These are phyloP conservation scores for Coffea canephora DNA, from an alignment of 257 asterid species.

Conservation along the genomic window DNA sequence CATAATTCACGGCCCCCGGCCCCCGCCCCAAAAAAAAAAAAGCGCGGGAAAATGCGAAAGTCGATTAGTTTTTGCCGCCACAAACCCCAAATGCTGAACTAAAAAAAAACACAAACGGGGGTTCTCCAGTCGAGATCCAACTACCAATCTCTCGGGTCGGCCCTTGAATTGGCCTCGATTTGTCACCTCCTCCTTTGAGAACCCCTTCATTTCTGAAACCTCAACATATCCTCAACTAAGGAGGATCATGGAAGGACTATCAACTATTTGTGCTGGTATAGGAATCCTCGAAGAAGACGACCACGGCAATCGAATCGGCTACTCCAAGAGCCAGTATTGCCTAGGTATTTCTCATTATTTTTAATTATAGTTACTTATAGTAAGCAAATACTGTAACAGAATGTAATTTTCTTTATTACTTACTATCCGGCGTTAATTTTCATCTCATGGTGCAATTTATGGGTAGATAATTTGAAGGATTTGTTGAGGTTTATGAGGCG, in stretches of 20 bases:
- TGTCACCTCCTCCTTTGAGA: not conserved
- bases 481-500: constrained; percentile 84
- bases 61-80: not conserved
- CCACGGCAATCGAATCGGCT: constrained; percentile 55
- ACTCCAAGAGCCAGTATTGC: constrained; percentile 59
- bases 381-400: not conserved
- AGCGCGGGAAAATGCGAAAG: constrained; percentile 11
- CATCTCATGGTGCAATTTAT: not conserved
- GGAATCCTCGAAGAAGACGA: constrained; percentile 76
- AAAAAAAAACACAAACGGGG: not conserved
- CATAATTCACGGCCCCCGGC: no score
- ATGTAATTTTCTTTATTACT: not conserved
- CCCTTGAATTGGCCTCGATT: not conserved
- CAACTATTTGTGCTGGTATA: constrained; percentile 73
- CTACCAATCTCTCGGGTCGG: not conserved
- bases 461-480: constrained; percentile 86
- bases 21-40: not conserved
- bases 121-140: not conserved
- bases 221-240: not conserved
- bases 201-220: not conserved
- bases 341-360: constrained; percentile 38
- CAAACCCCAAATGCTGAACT: not conserved
- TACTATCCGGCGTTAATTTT: not conserved
- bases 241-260: constrained; percentile 65
- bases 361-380: no score